phyloP scores from a whole-genome alignment of 1,139 yeast species.

The Suhomyces choctaworum region DNA sequence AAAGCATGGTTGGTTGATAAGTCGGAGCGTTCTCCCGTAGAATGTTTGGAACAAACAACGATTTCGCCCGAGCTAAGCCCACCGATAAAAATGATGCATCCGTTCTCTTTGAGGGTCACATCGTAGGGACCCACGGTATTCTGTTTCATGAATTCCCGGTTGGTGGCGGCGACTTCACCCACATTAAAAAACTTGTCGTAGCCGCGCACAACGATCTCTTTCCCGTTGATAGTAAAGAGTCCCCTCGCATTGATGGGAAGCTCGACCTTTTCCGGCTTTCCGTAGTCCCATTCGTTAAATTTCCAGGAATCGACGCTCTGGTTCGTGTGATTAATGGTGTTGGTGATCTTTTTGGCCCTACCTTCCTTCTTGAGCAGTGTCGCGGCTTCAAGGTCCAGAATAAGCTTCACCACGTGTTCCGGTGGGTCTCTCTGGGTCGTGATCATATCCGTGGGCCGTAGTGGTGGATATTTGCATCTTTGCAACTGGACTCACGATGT shows the following conservation, averaged over 20 bases:
- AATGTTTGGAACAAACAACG: conserved; percentile 85
- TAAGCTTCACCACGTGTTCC: conserved; percentile 2
- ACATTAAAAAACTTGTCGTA: conserved; percentile 93
- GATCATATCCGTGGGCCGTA: not conserved
- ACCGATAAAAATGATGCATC: conserved; percentile 84
- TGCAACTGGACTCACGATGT: not conserved
- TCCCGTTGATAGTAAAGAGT: conserved; percentile 58
- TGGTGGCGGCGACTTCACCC: conserved; percentile 60
- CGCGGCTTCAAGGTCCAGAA: conserved; percentile 13
- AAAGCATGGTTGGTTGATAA: conserved; percentile 67
- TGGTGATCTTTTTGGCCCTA: conserved; percentile 22
- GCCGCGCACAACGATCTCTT: conserved; percentile 71
- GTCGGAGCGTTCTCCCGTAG: conserved; percentile 69
- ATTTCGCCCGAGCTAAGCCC: conserved; percentile 73
- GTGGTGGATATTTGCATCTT: not conserved
- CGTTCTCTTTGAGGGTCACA: conserved; percentile 85
- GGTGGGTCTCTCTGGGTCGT: conserved; percentile 4
- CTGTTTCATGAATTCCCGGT: conserved; percentile 43
- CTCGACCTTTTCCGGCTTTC: conserved; percentile 39
- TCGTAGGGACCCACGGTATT: conserved; percentile 75
- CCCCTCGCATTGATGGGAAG: conserved; percentile 86
- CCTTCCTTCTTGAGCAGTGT: conserved; percentile 26
- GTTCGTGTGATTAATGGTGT: conserved; percentile 19
- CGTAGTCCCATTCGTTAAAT: conserved; percentile 82
- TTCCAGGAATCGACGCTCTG: conserved; percentile 57